Evolutionary conservation across 78 protist genomes (phyloP).

Genomic region (Creolimax fragrantissima): DNA sequence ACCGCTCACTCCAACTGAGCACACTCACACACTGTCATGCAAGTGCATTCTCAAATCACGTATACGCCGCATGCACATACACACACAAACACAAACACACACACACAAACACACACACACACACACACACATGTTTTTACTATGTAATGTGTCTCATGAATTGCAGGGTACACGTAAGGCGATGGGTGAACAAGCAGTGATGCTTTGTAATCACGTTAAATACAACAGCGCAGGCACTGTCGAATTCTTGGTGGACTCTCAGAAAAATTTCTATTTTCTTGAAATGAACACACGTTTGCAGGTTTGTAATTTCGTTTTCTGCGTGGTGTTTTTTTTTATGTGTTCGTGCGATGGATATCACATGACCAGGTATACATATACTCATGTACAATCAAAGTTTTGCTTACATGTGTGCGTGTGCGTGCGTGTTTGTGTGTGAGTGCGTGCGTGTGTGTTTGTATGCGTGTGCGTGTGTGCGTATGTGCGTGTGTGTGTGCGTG

Average conservation of each 20-base stretch:
- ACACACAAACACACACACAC: background rate
- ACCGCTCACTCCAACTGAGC: no score
- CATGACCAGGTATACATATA: background rate
- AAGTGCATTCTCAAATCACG: no score
- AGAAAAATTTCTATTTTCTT: constrained; percentile 77
- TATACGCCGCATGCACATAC: background rate
- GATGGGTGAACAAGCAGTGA: constrained; percentile 84
- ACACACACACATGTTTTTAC: background rate
- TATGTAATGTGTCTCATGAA: no score
- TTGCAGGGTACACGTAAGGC: constrained; percentile 37
- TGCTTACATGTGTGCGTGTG: background rate
- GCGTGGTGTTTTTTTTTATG: no score
- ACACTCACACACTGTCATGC: no score
- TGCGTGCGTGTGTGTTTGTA: background rate
- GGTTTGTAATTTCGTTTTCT: background rate
- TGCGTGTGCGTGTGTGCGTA: background rate
- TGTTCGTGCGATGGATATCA: no score
- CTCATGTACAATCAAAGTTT: background rate
- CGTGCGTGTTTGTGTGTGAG: background rate
- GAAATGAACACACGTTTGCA: constrained; percentile 98
- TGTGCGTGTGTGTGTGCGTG: background rate
- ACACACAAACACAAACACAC: background rate
- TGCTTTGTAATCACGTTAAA: constrained; percentile 80
- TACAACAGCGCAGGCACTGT: constrained; percentile 79
- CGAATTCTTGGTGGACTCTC: constrained; percentile 81